phyloP scores from a whole-genome alignment of 805 yeast genomes.

The Starmera amethionina region DNA sequence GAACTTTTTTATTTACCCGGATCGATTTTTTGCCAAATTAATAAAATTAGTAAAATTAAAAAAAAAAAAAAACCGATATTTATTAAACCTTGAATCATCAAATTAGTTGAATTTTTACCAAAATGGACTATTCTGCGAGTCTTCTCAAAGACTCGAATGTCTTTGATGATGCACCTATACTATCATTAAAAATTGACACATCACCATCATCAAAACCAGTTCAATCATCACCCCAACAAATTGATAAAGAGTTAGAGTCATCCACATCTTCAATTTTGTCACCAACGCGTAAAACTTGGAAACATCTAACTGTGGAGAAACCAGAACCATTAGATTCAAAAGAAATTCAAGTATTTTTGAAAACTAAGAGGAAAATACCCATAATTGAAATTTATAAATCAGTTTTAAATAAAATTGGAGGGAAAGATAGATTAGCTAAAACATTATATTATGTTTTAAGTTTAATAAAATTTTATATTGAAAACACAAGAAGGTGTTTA shows the following conservation, averaged over 20 bases:
- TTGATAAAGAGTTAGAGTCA: not conserved
- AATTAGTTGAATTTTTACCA: too few relatives aligned
- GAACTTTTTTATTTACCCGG: too few relatives aligned
- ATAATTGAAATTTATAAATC: slow-evolving; percentile 36
- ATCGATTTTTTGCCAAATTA: too few relatives aligned
- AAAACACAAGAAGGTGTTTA: slow-evolving; percentile 25
- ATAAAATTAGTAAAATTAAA: too few relatives aligned
- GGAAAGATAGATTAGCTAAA: slow-evolving; percentile 67
- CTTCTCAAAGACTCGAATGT: slow-evolving; percentile 11
- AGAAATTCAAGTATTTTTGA: not conserved
- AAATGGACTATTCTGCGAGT: slow-evolving; percentile 14
- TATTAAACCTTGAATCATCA: too few relatives aligned
- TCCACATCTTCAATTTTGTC: not conserved
- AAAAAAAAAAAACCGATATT: too few relatives aligned
- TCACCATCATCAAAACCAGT: slow-evolving; percentile 15
- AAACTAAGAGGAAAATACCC: not conserved
- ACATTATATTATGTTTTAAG: slow-evolving; percentile 50
- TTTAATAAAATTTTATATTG: slow-evolving; percentile 37
- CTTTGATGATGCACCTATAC: slow-evolving; percentile 8
- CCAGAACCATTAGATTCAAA: not conserved
- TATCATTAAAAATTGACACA: slow-evolving; percentile 11
- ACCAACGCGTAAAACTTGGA: not conserved
- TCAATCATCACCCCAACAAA: not conserved
- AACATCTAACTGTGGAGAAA: not conserved
- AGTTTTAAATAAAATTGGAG: slow-evolving; percentile 45